phyloP scores from a whole-genome alignment of 73 alveolate species.

The Paramecium biaurelia region DNA sequence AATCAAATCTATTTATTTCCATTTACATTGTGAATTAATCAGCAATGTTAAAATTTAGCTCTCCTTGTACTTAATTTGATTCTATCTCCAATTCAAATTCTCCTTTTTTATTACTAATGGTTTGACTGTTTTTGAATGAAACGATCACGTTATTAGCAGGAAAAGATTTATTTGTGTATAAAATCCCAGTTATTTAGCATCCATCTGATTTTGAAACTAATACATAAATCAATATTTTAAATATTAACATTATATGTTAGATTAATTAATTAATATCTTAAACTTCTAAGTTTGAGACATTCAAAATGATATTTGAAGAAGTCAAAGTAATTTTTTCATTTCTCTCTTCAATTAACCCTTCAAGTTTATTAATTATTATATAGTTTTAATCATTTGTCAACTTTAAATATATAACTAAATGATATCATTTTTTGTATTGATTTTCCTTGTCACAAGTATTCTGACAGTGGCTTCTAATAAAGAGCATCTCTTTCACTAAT shows the following conservation, averaged over 20 bases:
- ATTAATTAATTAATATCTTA: neutral
- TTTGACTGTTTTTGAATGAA: neutral
- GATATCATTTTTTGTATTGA: no score
- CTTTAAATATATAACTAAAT: no score
- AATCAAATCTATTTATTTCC: neutral
- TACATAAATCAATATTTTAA: neutral
- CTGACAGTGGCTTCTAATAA: no score
- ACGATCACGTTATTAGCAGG: neutral
- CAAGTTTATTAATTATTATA: no score
- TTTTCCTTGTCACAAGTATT: no score
- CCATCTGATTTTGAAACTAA: neutral
- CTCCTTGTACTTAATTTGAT: neutral
- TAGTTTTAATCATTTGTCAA: no score
- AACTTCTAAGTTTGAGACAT: neutral
- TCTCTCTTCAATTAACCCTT: no score
- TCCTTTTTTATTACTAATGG: neutral
- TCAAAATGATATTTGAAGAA: no score
- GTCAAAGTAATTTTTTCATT: no score
- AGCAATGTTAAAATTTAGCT: neutral
- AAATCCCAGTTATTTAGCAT: neutral
- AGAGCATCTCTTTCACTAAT: no score
- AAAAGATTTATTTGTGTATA: neutral
- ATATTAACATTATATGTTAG: neutral
- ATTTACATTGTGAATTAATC: neutral
- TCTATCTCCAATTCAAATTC: neutral